Percentiles rank a stretch among this genome's conserved stretches.
Conservation (phyloP, 352 stramenopile species). For the Globisporangium alternatum region DNA sequence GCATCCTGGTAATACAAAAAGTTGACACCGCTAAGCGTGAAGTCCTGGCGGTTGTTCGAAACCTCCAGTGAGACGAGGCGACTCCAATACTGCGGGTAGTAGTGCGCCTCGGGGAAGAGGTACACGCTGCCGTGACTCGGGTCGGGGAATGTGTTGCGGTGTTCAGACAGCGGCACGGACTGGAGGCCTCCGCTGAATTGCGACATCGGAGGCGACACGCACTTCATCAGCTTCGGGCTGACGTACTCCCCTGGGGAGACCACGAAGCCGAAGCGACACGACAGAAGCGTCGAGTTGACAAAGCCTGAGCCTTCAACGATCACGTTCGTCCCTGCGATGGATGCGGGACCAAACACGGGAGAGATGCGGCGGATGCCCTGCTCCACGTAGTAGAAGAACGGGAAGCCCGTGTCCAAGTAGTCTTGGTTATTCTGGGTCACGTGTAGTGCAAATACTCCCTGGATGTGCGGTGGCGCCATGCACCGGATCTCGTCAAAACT, state of each 20-base stretch:
- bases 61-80: constrained; percentile 92
- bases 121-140: constrained; percentile 59
- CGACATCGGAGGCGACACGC: constrained; percentile 72
- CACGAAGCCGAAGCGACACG: constrained; percentile 86
- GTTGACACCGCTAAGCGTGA: constrained; percentile 85
- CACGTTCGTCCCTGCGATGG: constrained; percentile 78
- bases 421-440: constrained; percentile 93
- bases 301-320: constrained; percentile 85
- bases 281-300: constrained; percentile 80
- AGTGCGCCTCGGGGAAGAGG: constrained; percentile 78
- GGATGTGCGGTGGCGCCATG: constrained; percentile 59
- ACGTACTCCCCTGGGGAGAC: constrained; percentile 85
- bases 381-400: constrained; percentile 86
- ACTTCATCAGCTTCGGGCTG: constrained; percentile 75
- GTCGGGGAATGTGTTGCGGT: constrained; percentile 57
- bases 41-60: constrained; percentile 96
- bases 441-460: constrained; percentile 76
- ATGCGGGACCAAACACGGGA: constrained; percentile 88
- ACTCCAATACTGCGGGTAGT: constrained; percentile 86
- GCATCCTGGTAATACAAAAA: constrained; percentile 93
- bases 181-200: constrained; percentile 51
- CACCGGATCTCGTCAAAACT: constrained; percentile 75
- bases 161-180: constrained; percentile 63
- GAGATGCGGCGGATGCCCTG: constrained; percentile 70
- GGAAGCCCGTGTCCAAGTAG: constrained; percentile 59